A percentile compares a stretch with the other conserved stretches of the same genome.
Evolutionary conservation across 2,329 filamentous ascomycete species (phyloP).

Genomic region (Alternaria gaisen): DNA sequence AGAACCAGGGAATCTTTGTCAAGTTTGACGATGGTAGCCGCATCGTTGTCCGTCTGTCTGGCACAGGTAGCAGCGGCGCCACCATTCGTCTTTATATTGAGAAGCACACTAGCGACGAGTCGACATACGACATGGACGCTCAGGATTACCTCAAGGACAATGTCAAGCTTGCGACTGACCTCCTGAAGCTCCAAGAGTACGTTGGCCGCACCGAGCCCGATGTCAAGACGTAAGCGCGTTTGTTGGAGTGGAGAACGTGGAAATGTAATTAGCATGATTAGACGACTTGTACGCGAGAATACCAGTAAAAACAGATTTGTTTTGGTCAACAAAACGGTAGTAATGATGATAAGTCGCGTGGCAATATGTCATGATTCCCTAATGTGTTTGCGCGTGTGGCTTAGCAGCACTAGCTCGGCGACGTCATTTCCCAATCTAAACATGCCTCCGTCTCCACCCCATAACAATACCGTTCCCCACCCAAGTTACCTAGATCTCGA

Average conservation of each 20-base stretch:
- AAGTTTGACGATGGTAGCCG: conserved; percentile 94
- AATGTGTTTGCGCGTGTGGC: conserved; percentile 20
- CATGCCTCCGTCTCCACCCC: conserved; percentile 16
- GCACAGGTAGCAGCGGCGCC: conserved; percentile 92
- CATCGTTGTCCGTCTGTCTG: conserved; percentile 92
- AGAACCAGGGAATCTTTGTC: conserved; percentile 95
- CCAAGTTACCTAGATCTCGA: background rate
- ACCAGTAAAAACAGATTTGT: conserved; percentile 1
- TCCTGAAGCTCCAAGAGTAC: conserved; percentile 93
- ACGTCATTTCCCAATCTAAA: conserved; percentile 28
- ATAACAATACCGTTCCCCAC: conserved; percentile 19
- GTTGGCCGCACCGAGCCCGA: conserved; percentile 92
- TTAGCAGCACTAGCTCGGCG: conserved; percentile 17
- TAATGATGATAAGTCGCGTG: background rate
- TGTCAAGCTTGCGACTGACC: conserved; percentile 81
- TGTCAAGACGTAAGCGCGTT: conserved; percentile 80
- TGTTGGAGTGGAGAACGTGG: background rate
- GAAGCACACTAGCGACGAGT: conserved; percentile 86
- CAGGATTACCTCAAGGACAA: conserved; percentile 95
- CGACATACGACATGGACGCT: conserved; percentile 80
- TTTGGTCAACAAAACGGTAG: background rate
- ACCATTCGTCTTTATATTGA: conserved; percentile 98
- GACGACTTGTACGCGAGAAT: conserved; percentile 4
- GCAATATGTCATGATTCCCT: conserved; percentile 12
- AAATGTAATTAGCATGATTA: conserved; percentile 12